These are phyloP conservation scores for Acanthamoeba lenticulata DNA, from an alignment of 208 protist species.

Conservation along the genomic window DNA sequence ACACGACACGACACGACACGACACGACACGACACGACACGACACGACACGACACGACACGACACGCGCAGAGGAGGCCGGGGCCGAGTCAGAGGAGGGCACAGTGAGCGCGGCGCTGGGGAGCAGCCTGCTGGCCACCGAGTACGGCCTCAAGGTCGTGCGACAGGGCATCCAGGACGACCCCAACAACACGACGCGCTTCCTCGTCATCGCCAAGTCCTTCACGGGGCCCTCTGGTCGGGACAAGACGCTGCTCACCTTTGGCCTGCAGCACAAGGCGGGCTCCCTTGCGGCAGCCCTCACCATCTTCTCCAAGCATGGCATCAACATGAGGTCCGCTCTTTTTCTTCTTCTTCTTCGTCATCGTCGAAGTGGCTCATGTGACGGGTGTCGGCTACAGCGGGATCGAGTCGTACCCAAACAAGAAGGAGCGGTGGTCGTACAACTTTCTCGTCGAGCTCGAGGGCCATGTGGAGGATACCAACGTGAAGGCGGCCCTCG, in stretches of 20 bases:
- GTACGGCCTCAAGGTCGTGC: conserved; percentile 30
- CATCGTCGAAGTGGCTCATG: neutral
- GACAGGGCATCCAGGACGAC: conserved; percentile 23
- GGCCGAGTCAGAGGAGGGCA: neutral
- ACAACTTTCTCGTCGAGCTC: conserved; percentile 67
- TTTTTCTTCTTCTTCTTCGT: neutral
- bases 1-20: too few relatives aligned
- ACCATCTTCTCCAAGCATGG: conserved; percentile 24
- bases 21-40: too few relatives aligned
- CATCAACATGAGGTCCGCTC: conserved; percentile 39
- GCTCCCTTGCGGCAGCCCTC: conserved; percentile 47
- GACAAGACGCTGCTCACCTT: conserved; percentile 61
- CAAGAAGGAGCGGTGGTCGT: conserved; percentile 50
- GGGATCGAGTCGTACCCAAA: conserved; percentile 60
- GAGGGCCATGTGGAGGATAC: conserved; percentile 65
- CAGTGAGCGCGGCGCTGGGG: conserved; percentile 26
- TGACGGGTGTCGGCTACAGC: neutral
- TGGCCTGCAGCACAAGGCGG: conserved; percentile 51
- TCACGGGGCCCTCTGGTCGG: conserved; percentile 11
- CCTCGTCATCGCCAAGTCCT: conserved; percentile 55
- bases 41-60: too few relatives aligned
- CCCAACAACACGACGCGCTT: conserved; percentile 60
- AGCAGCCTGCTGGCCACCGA: conserved; percentile 17
- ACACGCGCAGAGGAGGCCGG: conserved; percentile 15
- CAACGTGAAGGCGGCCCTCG: conserved; percentile 18